Percentiles rank a stretch among this genome's conserved stretches.
Conservation (phyloP, 768 basidiomycete species). For the Agaricus subrufescens region DNA sequence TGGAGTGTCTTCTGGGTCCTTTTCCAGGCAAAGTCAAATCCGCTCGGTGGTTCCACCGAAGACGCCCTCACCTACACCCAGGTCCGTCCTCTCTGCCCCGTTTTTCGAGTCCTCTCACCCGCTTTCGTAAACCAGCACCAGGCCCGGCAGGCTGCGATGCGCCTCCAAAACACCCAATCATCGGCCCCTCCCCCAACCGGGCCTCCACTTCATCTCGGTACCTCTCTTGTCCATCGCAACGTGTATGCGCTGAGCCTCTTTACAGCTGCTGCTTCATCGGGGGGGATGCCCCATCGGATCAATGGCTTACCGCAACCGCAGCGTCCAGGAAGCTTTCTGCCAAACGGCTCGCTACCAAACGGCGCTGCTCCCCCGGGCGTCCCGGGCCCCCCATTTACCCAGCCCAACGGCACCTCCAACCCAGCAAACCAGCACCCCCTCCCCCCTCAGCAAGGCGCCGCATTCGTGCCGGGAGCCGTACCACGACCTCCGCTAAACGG, state of each 20-base stretch:
- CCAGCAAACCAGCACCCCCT: constrained; percentile 6
- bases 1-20: constrained; percentile 89
- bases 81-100: constrained; percentile 34
- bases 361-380: constrained; percentile 9
- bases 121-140: constrained; percentile 12
- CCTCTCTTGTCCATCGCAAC: neutral
- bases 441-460: constrained; percentile 10
- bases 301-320: constrained; percentile 13
- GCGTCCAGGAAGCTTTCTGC: constrained; percentile 4
- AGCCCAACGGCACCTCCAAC: constrained; percentile 9
- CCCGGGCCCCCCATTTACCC: constrained; percentile 9
- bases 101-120: constrained; percentile 9
- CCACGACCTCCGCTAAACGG: constrained; percentile 11
- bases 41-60: constrained; percentile 47
- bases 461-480: constrained; percentile 18
- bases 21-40: constrained; percentile 73
- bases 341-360: constrained; percentile 8
- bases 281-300: constrained; percentile 12
- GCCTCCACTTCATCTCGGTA: constrained; percentile 10
- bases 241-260: too few relatives aligned
- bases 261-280: constrained; percentile 4
- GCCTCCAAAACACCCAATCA: constrained; percentile 19
- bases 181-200: constrained; percentile 15
- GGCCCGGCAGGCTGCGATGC: constrained; percentile 23
- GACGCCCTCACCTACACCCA: constrained; percentile 71